phyloP scores from a whole-genome alignment of 2,329 filamentous ascomycete species.

The Dactylonectria estremocensis region DNA sequence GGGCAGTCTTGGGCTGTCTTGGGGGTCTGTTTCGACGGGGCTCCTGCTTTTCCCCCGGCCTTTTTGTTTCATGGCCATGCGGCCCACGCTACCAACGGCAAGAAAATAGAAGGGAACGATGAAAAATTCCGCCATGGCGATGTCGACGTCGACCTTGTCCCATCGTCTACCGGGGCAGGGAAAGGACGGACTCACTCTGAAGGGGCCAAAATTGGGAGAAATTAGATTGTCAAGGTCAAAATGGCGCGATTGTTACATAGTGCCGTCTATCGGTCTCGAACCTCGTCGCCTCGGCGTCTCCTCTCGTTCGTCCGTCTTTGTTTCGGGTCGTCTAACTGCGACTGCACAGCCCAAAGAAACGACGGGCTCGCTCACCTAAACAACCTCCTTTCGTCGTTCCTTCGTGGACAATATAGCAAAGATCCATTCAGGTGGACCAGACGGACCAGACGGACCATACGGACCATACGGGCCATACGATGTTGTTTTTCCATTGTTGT shows the following conservation, averaged over 20 bases:
- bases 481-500: background rate
- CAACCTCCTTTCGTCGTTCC: background rate
- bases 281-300: background rate
- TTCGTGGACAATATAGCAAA: background rate
- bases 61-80: constrained; percentile 48
- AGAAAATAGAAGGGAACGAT: too few species aligned
- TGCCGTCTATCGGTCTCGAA: background rate
- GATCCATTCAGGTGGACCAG: background rate
- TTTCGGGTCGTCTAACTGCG: constrained; percentile 20
- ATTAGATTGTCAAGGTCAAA: constrained; percentile 9
- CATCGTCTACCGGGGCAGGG: background rate
- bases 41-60: constrained; percentile 20
- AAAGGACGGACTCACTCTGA: background rate
- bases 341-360: constrained; percentile 3
- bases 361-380: background rate
- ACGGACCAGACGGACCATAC: background rate
- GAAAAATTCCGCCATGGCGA: constrained; percentile 4
- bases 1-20: constrained; percentile 14
- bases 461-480: background rate
- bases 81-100: constrained; percentile 3
- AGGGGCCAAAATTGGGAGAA: background rate
- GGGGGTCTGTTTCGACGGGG: constrained; percentile 30
- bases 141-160: background rate
- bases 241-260: constrained; percentile 21
- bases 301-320: constrained; percentile 11